These are phyloP conservation scores for Citrullus mucosospermus DNA, from an alignment of 306 rosid genomes.

Conservation along the genomic window DNA sequence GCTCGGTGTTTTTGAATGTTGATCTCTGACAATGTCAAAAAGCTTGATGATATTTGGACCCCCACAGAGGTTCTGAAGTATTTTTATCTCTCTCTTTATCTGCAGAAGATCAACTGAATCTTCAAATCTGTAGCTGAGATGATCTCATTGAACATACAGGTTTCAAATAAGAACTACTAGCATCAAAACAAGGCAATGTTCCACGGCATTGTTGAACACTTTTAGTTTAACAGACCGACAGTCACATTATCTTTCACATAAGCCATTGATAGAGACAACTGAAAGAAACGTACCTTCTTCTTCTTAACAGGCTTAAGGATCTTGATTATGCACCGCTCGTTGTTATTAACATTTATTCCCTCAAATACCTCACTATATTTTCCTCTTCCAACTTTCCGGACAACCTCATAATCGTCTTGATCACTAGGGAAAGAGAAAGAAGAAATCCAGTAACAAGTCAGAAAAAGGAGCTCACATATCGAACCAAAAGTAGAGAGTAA, in stretches of 20 bases:
- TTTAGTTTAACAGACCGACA: not conserved
- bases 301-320: constrained; percentile 99
- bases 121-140: not conserved
- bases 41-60: constrained; percentile 35
- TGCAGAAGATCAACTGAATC: not conserved
- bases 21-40: constrained; percentile 30
- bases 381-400: constrained; percentile 88
- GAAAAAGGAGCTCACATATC: not conserved
- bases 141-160: not conserved
- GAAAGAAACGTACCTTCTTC: constrained; percentile 33
- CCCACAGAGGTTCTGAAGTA: constrained; percentile 38
- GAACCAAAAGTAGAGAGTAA: not conserved
- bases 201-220: not conserved
- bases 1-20: constrained; percentile 32
- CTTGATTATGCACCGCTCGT: constrained; percentile 84
- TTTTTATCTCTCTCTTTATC: constrained; percentile 37
- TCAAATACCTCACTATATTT: constrained; percentile 97
- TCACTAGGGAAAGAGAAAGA: constrained; percentile 16
- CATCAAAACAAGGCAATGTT: not conserved
- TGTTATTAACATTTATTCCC: constrained; percentile 77
- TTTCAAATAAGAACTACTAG: not conserved
- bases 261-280: not conserved
- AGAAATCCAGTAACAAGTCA: not conserved
- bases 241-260: not conserved
- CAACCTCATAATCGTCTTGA: constrained; percentile 97